Base-by-base conservation (phyloP, 768 basidiomycete species). In the Clavulina sp. region DNA sequence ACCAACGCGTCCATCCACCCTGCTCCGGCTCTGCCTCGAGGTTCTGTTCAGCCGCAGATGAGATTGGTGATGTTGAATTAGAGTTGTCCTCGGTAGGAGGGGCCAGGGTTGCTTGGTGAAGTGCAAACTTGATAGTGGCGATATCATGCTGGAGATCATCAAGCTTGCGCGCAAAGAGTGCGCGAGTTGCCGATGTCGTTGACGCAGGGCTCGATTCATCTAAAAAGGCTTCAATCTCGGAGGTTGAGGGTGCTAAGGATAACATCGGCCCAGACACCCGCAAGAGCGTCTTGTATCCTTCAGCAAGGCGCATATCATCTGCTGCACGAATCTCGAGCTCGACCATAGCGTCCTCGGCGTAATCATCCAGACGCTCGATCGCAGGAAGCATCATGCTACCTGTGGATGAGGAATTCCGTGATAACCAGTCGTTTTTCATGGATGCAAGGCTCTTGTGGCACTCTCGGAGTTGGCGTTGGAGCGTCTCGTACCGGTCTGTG, bases 71-170 rank as follows among this genome's bases (percentile, higher is more conserved):
- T 38, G 9, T 38, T 19, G 34, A 19, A 38, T 9, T 9, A 38
- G 19, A 19, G 9, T 9, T 9, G 9, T 19, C 9, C 9, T 38
- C 34, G 4, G 29, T 48, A 13, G 51, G 52, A n/a, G 57, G 50
- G 19, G 57, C 46, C 9, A 58, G 48, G 29, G 58, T 47, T 9
- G 68, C 62, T 46, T 74, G 76, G 56, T 82, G 71, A 30, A 79
- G 57, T 0, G 70, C 70, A 9, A 69, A 68, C 61, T 85, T 84
- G 54, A 87, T 65, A 4, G 70, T 69, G 0, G 79, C 80, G 41
- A 86, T 77, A 60, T 88, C 85, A 54, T 86, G 81, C 54, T 82
- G 70, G 19, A 85, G 70, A 58, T 86, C 80, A 21, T 73, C 78
- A 52, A 85, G 62, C 62, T 85, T 87, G 38, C 66, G 66, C 47